Evolutionary conservation across 768 basidiomycete species (phyloP).

Genomic region (Mrakia hoshinonis): DNA sequence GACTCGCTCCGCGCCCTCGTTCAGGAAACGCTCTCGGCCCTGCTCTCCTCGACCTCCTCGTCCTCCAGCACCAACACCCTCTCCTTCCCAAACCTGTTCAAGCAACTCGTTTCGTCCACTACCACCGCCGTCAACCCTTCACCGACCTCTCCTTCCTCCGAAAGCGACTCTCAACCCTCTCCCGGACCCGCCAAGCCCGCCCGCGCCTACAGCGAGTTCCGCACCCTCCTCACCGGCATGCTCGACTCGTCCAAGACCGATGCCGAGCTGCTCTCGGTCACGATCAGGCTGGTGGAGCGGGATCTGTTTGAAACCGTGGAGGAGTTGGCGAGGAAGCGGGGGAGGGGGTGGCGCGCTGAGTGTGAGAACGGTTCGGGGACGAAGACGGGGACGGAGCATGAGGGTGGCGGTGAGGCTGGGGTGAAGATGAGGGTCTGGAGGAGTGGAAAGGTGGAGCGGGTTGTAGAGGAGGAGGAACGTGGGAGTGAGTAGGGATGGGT

Average conservation of each 20-base stretch:
- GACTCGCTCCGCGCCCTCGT: constrained; percentile 61
- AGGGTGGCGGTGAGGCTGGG: background rate
- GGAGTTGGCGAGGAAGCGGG: constrained; percentile 42
- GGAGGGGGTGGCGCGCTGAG: constrained; percentile 39
- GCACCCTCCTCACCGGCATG: constrained; percentile 87
- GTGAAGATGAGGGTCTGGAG: too few species aligned
- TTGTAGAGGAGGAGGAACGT: too few species aligned
- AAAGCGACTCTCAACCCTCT: too few species aligned
- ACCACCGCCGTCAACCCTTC: too few species aligned
- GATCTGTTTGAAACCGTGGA: constrained; percentile 72
- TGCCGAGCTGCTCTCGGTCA: constrained; percentile 77
- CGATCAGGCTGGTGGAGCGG: constrained; percentile 66
- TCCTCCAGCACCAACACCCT: constrained; percentile 53
- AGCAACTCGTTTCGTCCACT: constrained; percentile 60
- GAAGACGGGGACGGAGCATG: background rate
- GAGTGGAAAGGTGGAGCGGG: too few species aligned
- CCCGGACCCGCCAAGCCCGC: too few species aligned
- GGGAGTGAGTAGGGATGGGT: too few species aligned
- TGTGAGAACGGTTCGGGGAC: background rate
- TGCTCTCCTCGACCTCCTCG: constrained; percentile 75
- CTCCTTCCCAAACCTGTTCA: constrained; percentile 88
- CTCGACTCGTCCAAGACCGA: constrained; percentile 87
- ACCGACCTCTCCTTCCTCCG: too few species aligned
- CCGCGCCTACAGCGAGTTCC: constrained; percentile 70
- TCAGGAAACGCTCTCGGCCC: constrained; percentile 70